Percentiles rank a stretch among this genome's conserved stretches.
phyloP scores from a whole-genome alignment of 345 rosid species.

The Bruguiera parviflora region DNA sequence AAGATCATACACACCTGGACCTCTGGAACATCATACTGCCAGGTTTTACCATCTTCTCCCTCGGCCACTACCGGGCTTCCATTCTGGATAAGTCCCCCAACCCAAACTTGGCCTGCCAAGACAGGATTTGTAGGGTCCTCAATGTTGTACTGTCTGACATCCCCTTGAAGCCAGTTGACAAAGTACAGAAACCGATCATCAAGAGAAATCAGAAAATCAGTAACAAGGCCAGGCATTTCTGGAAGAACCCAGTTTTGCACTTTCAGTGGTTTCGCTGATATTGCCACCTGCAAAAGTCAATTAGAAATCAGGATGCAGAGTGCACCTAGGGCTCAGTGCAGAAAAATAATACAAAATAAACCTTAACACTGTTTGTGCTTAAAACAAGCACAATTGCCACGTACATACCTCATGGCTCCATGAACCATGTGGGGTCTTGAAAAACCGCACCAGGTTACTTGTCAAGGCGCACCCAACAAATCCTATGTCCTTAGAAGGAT shows the following conservation, averaged over 20 bases:
- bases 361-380: not conserved
- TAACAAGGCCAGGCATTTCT: slow-evolving; percentile 89
- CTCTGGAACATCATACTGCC: slow-evolving; percentile 71
- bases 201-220: slow-evolving; percentile 83
- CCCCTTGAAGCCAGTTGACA: slow-evolving; percentile 95
- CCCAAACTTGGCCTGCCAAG: slow-evolving; percentile 78
- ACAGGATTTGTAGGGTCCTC: slow-evolving; percentile 71
- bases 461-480: slow-evolving; percentile 76
- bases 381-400: not conserved
- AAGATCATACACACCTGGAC: slow-evolving; percentile 49
- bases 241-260: slow-evolving; percentile 96
- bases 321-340: not conserved
- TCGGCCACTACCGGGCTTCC: slow-evolving; percentile 62
- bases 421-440: slow-evolving; percentile 64
- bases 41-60: slow-evolving; percentile 60
- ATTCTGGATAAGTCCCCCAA: slow-evolving; percentile 69
- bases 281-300: slow-evolving; percentile 48
- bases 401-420: slow-evolving; percentile 77
- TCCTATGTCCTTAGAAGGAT: slow-evolving; percentile 73
- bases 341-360: not conserved
- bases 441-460: slow-evolving; percentile 81
- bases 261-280: slow-evolving; percentile 67
- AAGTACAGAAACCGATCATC: slow-evolving; percentile 84
- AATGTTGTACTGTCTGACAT: slow-evolving; percentile 79
- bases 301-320: not conserved